Evolutionary conservation across 257 asterid species (phyloP), one percentile per base, ranked within the genome.

Genomic region (Solanum okadae): DNA sequence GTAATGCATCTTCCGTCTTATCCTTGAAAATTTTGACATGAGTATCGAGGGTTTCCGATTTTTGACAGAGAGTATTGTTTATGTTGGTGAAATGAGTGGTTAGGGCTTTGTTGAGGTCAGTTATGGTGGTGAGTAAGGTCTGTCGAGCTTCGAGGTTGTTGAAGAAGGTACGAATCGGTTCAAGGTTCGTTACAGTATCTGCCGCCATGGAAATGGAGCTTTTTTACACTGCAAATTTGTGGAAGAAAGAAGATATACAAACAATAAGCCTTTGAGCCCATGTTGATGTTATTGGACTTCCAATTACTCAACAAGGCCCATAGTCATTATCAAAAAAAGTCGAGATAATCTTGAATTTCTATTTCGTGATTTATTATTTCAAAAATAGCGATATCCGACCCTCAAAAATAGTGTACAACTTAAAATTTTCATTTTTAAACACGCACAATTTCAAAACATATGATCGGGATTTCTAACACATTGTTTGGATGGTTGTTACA

Each of bases 21-120:
- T 71, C 15, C 35, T 63, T 49, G 71, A 89, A 82, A 1, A 2
- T 11, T 13, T 25, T 18, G 61, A 82, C 4, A n/a, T 16, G 86
- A 23, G 42, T 18, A 9, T 89, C 89, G 23, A 89, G 89, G 16
- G 89, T 40, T 89, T 89, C 86, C 71, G 89, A 89, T 56, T 89
- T 89, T 20, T 8, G 33, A 65, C 71, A 27, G 20, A 89, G 88
- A 20, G 82, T 6, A n/a, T 27, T 52, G 63, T 89, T 52, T 61
- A 87, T 40, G 46, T 18, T 29, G 33, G 89, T 35, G 86, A 89
- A 87, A 63, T 89, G 88, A 13, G 46, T 22, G 15, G 89, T 89
- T 52, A 89, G 68, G 81, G 91, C 40, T 82, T 87, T 87, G 89
- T 87, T 89, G 83, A 87, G 87, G 46, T 87, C 86, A 18, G 87